phyloP scores from a whole-genome alignment of 352 stramenopile species.

The Globisporangium carolinianum region DNA sequence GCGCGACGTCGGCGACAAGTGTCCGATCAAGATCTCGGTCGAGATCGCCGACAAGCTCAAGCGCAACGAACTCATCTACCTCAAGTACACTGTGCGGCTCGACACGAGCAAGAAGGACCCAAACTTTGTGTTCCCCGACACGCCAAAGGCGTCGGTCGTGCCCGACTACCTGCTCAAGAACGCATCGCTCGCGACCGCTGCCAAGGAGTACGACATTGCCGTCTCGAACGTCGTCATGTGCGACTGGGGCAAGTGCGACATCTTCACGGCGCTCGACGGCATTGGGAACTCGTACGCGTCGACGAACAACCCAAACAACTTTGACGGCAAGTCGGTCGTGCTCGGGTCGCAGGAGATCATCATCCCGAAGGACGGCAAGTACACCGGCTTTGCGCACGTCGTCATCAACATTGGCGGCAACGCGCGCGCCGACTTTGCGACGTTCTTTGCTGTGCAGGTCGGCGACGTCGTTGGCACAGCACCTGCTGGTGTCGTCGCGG shows the following conservation, averaged over 20 bases:
- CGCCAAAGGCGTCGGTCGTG: constrained; percentile 32
- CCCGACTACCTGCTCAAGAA: constrained; percentile 33
- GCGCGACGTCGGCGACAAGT: constrained; percentile 28
- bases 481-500: constrained; percentile 35
- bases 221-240: constrained; percentile 73
- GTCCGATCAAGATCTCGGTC: constrained; percentile 61
- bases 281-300: constrained; percentile 54
- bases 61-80: constrained; percentile 38
- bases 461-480: constrained; percentile 49
- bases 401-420: constrained; percentile 60
- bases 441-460: constrained; percentile 74
- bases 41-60: constrained; percentile 41
- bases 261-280: constrained; percentile 41
- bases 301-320: constrained; percentile 69
- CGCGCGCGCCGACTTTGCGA: constrained; percentile 66
- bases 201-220: constrained; percentile 42
- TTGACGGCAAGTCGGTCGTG: constrained; percentile 36
- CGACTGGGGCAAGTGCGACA: constrained; percentile 65
- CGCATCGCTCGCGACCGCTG: constrained; percentile 20
- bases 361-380: constrained; percentile 71
- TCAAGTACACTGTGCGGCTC: constrained; percentile 64
- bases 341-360: constrained; percentile 62
- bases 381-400: constrained; percentile 68
- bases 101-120: constrained; percentile 30
- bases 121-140: constrained; percentile 50